Base-by-base conservation (phyloP, 2,329 filamentous ascomycete genomes). In the Tolypocladium cylindrosporum region DNA sequence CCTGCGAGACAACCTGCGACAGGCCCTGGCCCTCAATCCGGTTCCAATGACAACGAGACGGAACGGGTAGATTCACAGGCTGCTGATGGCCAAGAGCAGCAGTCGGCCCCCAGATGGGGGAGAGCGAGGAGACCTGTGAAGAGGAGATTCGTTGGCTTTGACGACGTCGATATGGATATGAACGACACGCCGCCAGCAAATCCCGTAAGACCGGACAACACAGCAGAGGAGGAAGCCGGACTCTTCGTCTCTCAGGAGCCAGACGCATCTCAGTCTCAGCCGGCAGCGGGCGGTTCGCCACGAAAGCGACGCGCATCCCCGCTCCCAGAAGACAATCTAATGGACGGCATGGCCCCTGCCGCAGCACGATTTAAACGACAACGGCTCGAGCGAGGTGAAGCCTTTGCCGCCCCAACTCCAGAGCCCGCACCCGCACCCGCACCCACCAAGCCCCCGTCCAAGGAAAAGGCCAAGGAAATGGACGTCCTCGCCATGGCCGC, bases 361-460 rank as follows among this genome's bases (percentile, higher is more conserved):
- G 86, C 89, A 4, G 85, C 88, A 36, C 85, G 85, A 6, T 83
- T 91, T 68, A 97, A 96, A 70, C 84, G 86, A n/a, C 86, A 88
- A 27, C 85, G 87, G 34, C 77, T 90, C 24, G 86, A 83, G 60
- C 79, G 79, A 55, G 79, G 81, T 51, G 73, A 79, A 62, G 75
- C 79, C 39, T 75, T 79, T 3, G 65, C 66, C 42, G 62, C 68
- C 3, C 65, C 68, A 0, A 56, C 62, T 6, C 66, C 67, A 4
- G 67, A 69, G 48, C 59, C 65, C 5, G 66, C 68, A 37, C 43
- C 65, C 5, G 66, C 68, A 37, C 43, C 61, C 24, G 61, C 60
- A 27, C 61, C 65, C 31, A 19, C 24, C 16, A 42, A 56, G 41
- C 54, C 31, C 5, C 27, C 55, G 3, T 31, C 64, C 10, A 80